These are phyloP conservation scores for Alternaria longipes DNA, from an alignment of 2,329 filamentous ascomycete genomes.

Conservation along the genomic window DNA sequence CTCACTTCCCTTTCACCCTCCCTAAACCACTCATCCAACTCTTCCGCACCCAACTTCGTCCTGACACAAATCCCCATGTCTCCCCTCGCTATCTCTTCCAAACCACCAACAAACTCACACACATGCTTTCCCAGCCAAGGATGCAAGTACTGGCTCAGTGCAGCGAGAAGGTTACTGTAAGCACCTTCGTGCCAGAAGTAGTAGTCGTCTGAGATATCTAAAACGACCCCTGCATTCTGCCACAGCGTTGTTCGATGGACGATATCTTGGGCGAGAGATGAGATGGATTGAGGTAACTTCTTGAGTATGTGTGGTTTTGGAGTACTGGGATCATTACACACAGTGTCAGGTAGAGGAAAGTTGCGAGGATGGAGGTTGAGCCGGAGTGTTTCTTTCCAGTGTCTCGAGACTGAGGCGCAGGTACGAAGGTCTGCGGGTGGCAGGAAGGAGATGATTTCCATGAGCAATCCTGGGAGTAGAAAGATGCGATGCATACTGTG, in stretches of 20 bases:
- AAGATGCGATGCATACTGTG: constrained; percentile 23
- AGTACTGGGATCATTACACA: not conserved
- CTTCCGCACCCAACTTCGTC: not conserved
- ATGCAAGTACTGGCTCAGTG: constrained; percentile 17
- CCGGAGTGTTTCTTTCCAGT: constrained; percentile 15
- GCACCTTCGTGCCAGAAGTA: constrained; percentile 23
- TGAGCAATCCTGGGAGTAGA: constrained; percentile 26
- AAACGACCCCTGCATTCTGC: not conserved
- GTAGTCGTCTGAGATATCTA: constrained; percentile 16
- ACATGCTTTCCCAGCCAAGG: constrained; percentile 6
- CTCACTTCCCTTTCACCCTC: not conserved
- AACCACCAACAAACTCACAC: constrained; percentile 3
- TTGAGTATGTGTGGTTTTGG: not conserved
- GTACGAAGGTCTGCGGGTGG: constrained; percentile 3
- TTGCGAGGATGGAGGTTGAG: constrained; percentile 19
- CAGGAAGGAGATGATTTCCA: constrained; percentile 20
- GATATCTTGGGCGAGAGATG: not conserved
- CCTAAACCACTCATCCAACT: not conserved
- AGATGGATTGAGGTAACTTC: not conserved
- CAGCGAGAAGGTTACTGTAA: constrained; percentile 9
- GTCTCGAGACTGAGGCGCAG: constrained; percentile 12
- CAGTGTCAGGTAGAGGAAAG: constrained; percentile 14
- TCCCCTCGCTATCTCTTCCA: constrained; percentile 7
- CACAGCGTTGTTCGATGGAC: not conserved
- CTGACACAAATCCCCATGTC: constrained; percentile 8